These are phyloP conservation scores for Candida methanosorbosa DNA, from an alignment of 805 yeast genomes.

Conservation along the genomic window DNA sequence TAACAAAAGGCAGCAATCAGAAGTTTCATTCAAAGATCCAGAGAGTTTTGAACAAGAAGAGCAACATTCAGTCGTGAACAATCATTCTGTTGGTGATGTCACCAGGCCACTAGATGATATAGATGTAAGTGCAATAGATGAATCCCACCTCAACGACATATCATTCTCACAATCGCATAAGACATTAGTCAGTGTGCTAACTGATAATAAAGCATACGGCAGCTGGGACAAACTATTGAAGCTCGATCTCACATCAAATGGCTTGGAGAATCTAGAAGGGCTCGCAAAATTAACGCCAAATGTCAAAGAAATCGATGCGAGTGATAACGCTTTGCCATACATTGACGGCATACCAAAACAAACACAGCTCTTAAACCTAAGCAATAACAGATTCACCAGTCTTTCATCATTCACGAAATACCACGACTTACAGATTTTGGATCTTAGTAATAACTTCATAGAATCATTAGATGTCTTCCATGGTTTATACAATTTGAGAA, in stretches of 20 bases:
- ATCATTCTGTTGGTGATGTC: too few species aligned
- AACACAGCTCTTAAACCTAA: slow-evolving; percentile 29
- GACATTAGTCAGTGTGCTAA: slow-evolving; percentile 35
- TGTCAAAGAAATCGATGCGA: slow-evolving; percentile 29
- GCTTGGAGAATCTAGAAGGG: slow-evolving; percentile 33
- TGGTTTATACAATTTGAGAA: slow-evolving; percentile 32
- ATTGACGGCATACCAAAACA: slow-evolving; percentile 36
- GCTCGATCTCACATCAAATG: slow-evolving; percentile 26
- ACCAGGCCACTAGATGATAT: too few species aligned
- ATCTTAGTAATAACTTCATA: slow-evolving; percentile 30
- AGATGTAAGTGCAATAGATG: too few species aligned
- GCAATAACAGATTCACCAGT: slow-evolving; percentile 30
- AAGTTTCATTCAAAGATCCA: slow-evolving; percentile 11
- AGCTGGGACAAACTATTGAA: slow-evolving; percentile 34
- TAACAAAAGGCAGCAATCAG: slow-evolving; percentile 4
- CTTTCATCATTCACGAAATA: slow-evolving; percentile 32
- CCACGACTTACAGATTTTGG: slow-evolving; percentile 32
- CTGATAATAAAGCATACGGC: slow-evolving; percentile 30
- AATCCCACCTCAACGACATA: slow-evolving; percentile 30
- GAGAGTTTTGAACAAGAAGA: background rate
- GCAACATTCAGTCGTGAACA: too few species aligned
- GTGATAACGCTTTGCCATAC: slow-evolving; percentile 32
- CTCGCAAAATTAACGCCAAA: slow-evolving; percentile 37
- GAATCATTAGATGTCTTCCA: slow-evolving; percentile 27
- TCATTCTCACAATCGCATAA: slow-evolving; percentile 41